Percentiles rank a stretch among this genome's conserved stretches.
These are phyloP conservation scores for Malus hybrid DNA, from an alignment of 331 rosid genomes.

Conservation along the genomic window DNA sequence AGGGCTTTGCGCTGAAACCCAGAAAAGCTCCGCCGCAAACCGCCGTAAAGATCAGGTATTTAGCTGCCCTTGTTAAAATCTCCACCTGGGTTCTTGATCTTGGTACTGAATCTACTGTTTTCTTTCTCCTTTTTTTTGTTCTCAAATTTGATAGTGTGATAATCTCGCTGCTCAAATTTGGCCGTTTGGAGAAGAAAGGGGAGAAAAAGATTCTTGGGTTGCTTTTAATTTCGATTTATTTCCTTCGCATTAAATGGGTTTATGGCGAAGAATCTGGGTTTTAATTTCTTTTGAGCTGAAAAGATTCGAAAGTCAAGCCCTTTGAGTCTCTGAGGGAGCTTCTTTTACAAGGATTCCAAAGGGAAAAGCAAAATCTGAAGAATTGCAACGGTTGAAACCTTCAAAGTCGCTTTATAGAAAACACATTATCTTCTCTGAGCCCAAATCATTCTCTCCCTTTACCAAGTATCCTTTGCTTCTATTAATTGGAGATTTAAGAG, in stretches of 20 bases:
- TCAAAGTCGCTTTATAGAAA: conserved; percentile 46
- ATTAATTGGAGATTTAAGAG: conserved; percentile 23
- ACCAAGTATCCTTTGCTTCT: conserved; percentile 19
- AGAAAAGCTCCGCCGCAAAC: too few relatives aligned
- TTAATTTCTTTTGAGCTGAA: conserved; percentile 24
- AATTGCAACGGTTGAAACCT: conserved; percentile 60
- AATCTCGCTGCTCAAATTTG: conserved; percentile 9
- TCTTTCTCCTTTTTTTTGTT: neutral
- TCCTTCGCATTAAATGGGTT: neutral
- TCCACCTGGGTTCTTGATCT: neutral
- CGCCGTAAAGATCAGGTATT: conserved; percentile 41
- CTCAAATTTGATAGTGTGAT: neutral
- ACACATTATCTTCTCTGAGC: conserved; percentile 1
- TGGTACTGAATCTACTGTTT: conserved; percentile 5
- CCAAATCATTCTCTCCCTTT: conserved; percentile 25
- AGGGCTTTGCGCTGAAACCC: conserved; percentile 23
- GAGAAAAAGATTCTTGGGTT: conserved; percentile 11
- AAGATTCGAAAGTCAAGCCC: conserved; percentile 25
- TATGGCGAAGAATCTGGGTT: conserved; percentile 20
- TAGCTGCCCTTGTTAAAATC: conserved; percentile 15
- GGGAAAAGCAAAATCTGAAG: conserved; percentile 26
- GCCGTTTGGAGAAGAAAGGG: conserved; percentile 21
- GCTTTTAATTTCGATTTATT: conserved; percentile 15
- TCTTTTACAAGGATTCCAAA: conserved; percentile 41
- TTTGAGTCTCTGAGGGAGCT: conserved; percentile 25